These are phyloP conservation scores for Aegilops bicornis DNA, from an alignment of 176 grass and related monocot genomes.

Conservation along the genomic window DNA sequence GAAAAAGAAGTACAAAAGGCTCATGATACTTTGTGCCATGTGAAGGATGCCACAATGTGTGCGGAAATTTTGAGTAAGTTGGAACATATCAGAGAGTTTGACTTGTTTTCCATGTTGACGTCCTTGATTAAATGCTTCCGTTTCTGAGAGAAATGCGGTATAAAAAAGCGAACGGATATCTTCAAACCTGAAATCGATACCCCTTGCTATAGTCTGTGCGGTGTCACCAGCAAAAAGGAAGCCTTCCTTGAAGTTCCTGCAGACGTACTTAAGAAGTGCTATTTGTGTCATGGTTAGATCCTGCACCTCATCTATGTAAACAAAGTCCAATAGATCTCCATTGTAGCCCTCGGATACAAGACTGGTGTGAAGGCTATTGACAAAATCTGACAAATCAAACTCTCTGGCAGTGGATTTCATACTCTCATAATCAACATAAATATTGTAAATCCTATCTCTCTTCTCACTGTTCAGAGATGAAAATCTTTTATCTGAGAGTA, in stretches of 20 bases:
- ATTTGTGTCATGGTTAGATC: slow-evolving; percentile 83
- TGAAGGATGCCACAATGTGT: slow-evolving; percentile 74
- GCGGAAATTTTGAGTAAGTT: slow-evolving; percentile 84
- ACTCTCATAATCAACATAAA: slow-evolving; percentile 79
- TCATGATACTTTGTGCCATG: slow-evolving; percentile 79
- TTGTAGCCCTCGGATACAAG: slow-evolving; percentile 46
- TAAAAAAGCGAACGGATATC: slow-evolving; percentile 83
- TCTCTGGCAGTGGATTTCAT: slow-evolving; percentile 54
- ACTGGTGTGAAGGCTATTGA: slow-evolving; percentile 48
- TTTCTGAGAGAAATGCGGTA: slow-evolving; percentile 56
- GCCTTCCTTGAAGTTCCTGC: slow-evolving; percentile 72
- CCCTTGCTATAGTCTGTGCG: slow-evolving; percentile 82
- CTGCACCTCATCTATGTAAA: slow-evolving; percentile 97
- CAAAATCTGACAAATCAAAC: slow-evolving; percentile 89
- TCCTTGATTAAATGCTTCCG: slow-evolving; percentile 4
- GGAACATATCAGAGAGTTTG: slow-evolving; percentile 57
- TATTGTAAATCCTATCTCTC: slow-evolving; percentile 65
- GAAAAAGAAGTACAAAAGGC: slow-evolving; percentile 77
- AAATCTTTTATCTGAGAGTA: slow-evolving; percentile 63
- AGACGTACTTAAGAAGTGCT: slow-evolving; percentile 75
- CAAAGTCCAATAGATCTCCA: slow-evolving; percentile 56
- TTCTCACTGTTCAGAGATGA: slow-evolving; percentile 53
- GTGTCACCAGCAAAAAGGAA: slow-evolving; percentile 94
- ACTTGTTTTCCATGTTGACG: slow-evolving; percentile 43
- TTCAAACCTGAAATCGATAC: slow-evolving; percentile 90